Base-by-base conservation (phyloP, 805 yeast species). In the Teunomyces pallodes region DNA sequence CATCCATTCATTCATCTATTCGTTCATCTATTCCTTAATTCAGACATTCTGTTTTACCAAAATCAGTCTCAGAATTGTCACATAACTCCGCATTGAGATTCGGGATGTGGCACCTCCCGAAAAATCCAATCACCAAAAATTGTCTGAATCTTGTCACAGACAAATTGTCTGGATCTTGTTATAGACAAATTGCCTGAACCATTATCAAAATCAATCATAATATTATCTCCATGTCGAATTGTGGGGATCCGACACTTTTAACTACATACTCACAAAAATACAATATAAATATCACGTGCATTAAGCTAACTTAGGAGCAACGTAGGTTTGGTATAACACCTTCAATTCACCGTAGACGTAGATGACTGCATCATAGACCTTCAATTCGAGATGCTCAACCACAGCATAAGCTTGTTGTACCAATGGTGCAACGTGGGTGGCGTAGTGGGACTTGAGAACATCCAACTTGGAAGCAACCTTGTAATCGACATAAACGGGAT, bases 351-450 rank as follows among this genome's bases (percentile, higher is more conserved):
- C 54, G 47, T 60, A 64, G 16, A 57, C 47, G 10, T 54, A 47
- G 33, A 51, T 28, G 9, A 59, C 36, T 24, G 64, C 58, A 41
- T 62, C 67, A 46, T 63, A 62, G 35, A 59, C 63, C 33, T 67
- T 60, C 42, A 55, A 54, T 56, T 74, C 77, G 36, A 56, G 55
- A 42, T 64, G 39, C 55, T 71, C 77, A 43, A 72, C 55, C 42
- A 51, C 57, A 54, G 66, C 59, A 58, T 63, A 72, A 8, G 69
- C 30, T 55, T 69, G 59, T 43, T 61, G 44, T 47, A 70, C 65
- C 39, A 51, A 52, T 32, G 76, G 76, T 47, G 59, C 52, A 41
- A 63, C 66, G 57, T 61, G 55, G 28, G 54, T 43, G 50, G 42
- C 42, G 62, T 64, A 62, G 28, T 56, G 41, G 14, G 53, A 47